phyloP scores from a whole-genome alignment of 176 grass and related monocot genomes.

The Triticum dicoccoides region DNA sequence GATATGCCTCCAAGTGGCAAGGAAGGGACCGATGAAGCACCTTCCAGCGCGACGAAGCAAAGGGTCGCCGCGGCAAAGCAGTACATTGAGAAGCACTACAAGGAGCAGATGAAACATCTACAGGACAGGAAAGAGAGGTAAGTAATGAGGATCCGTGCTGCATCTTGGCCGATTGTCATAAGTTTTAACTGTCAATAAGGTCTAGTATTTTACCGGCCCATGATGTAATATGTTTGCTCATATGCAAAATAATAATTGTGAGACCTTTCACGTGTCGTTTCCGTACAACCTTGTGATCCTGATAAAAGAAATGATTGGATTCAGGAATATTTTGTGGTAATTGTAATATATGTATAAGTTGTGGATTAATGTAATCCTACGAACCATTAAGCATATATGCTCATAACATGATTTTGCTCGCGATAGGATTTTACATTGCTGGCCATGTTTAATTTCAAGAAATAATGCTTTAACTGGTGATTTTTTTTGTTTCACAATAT shows the following conservation, averaged over 20 bases:
- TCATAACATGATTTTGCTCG: not conserved
- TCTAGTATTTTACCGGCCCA: not conserved
- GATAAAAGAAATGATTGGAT: not conserved
- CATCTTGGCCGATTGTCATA: not conserved
- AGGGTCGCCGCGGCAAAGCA: constrained; percentile 74
- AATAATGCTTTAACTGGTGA: not conserved
- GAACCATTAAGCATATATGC: not conserved
- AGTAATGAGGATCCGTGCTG: constrained; percentile 14
- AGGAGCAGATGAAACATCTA: constrained; percentile 89
- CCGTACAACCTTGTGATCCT: not conserved
- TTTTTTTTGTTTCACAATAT: constrained; percentile 5
- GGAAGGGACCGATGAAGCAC: constrained; percentile 56
- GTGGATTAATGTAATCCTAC: not conserved
- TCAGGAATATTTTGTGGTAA: not conserved
- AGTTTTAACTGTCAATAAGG: not conserved
- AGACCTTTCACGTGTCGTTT: not conserved
- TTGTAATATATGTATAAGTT: not conserved
- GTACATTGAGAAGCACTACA: constrained; percentile 98
- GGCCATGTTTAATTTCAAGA: not conserved
- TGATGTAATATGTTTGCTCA: not conserved
- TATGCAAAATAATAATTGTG: not conserved
- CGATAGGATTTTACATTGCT: not conserved
- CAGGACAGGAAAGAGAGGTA: constrained; percentile 92
- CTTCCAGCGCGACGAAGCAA: constrained; percentile 82
- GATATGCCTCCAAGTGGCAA: constrained; percentile 70